A percentile compares a stretch with the other conserved stretches of the same genome.
Conservation (phyloP, 306 rosid genomes). For the apple (Malus domestica) region ASM211411v1 NC_041796.1:2993501-2994000, state of each 20-base stretch:
- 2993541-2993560: background rate
- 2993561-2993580: background rate
- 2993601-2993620: too few relatives aligned
- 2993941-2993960: background rate
- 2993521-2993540: constrained; percentile 6
- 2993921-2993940: background rate
- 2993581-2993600: background rate
- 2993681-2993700: too few relatives aligned
- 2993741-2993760: too few relatives aligned
- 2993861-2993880: background rate
- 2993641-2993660: too few relatives aligned
- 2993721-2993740: too few relatives aligned
- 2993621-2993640: too few relatives aligned
- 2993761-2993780: background rate
- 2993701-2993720: too few relatives aligned
- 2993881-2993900: background rate
- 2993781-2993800: background rate
- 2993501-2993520: constrained; percentile 38
- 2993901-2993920: background rate
- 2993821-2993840: background rate
- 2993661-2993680: too few relatives aligned
- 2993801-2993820: background rate
- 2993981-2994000: too few relatives aligned
- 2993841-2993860: background rate
- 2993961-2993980: too few relatives aligned